Base-by-base conservation (phyloP, 257 asterid genomes). In the Galeopsis tetrahit region DNA sequence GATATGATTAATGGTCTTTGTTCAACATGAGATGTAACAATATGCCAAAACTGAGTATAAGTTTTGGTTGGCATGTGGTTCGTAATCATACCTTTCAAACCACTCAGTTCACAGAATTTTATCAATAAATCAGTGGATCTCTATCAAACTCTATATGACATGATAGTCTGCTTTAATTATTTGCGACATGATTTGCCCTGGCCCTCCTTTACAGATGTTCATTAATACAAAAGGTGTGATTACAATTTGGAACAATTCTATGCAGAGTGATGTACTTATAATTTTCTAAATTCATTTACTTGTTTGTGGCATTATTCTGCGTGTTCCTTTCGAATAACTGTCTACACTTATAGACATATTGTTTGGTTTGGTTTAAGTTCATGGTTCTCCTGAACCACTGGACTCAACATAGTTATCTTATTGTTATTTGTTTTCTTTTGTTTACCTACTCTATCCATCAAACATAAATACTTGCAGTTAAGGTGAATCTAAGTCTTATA, bases 401-500 rank as follows among this genome's bases (percentile, higher is more conserved):
- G 42, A 52, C 46, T 48, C 10, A 52, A 63, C n/a, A 49, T 32
- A 6, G 40, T 36, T 68, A 43, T 60, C 35, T 10, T 67, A 57
- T 35, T 55, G 8, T 8, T 17, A 43, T 61, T 35, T 11, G 39
- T 52, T 10, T 40, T 9, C 35, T 33, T 53, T 42, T 32, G 75
- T 74, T 11, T 49, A 40, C 34, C 55, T 14, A 49, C 14, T 58
- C 65, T 21, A 53, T 57, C 71, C 60, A 64, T 35, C 55, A 46
- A 57, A 66, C 10, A 11, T 66, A 36, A 5, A 60, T 79, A 11
- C 66, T 58, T 17, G 32, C 75, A 4, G 35, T 35, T 72, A 28
- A 66, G 65, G 68, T 44, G 36, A 42, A 59, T 52, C 35, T 17
- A 35, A 68, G 59, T 77, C 71, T 79, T 14, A 78, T n/a, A 32